Conservation (phyloP, 371 early-diverging fungal genomes). For the Mortierella sp. region DNA sequence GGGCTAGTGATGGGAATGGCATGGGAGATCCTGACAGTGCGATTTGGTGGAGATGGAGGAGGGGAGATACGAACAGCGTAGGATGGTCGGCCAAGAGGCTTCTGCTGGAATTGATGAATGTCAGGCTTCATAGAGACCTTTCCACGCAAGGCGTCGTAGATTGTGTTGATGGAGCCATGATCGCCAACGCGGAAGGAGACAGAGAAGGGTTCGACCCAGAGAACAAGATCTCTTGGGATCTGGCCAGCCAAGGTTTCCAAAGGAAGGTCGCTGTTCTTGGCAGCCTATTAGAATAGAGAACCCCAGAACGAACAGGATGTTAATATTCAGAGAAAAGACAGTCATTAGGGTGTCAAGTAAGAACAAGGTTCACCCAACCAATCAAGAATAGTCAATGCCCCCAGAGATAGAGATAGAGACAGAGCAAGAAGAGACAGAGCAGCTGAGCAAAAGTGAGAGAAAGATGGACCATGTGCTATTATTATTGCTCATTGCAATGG, state of each 20-base stretch:
- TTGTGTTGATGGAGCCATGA: constrained; percentile 74
- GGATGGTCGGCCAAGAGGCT: constrained; percentile 37
- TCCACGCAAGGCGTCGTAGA: constrained; percentile 75
- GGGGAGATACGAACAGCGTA: constrained; percentile 67
- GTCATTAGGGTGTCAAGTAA: neutral
- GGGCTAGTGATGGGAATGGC: constrained; percentile 61
- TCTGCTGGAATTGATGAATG: constrained; percentile 43
- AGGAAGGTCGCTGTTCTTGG: constrained; percentile 57
- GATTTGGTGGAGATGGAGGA: constrained; percentile 59
- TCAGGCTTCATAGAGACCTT: constrained; percentile 66
- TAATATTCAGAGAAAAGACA: neutral
- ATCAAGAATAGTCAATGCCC: constrained; percentile 1
- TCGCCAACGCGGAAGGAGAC: constrained; percentile 85
- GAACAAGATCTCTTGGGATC: constrained; percentile 78
- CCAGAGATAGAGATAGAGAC: too few species aligned
- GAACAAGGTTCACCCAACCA: constrained; percentile 6
- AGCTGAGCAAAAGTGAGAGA: neutral
- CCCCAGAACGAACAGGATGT: neutral
- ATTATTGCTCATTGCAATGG: neutral
- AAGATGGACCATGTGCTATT: neutral
- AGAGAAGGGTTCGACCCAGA: constrained; percentile 85
- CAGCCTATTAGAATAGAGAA: constrained; percentile 57
- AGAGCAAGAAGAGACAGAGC: neutral
- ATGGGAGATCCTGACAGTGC: constrained; percentile 39
- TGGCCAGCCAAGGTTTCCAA: constrained; percentile 43